Conservation (phyloP, 2,329 filamentous ascomycete genomes). For the Chalaropsis thielavioides region DNA sequence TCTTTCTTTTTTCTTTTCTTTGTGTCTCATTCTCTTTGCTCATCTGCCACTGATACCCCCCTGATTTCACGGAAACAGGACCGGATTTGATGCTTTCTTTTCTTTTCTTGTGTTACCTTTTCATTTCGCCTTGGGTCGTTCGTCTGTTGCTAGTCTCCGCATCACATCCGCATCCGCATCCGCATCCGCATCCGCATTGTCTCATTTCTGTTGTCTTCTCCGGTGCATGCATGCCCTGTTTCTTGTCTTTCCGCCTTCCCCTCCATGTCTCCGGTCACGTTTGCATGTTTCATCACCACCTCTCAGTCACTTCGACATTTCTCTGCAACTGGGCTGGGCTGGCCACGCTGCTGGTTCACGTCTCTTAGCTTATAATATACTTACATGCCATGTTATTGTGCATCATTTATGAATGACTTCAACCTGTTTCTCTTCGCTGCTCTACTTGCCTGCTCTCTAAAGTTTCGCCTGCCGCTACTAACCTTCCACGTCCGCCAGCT, state of each 20-base stretch:
- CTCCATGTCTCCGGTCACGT: background rate
- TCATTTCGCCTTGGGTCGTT: background rate
- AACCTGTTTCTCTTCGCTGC: background rate
- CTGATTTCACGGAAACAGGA: background rate
- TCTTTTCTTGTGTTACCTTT: slow-evolving; percentile 1
- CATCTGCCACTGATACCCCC: slow-evolving; percentile 11
- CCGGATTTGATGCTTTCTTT: slow-evolving; percentile 12
- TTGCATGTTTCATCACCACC: background rate
- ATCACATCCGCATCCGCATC: background rate
- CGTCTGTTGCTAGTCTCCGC: background rate
- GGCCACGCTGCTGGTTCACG: background rate
- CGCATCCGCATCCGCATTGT: background rate
- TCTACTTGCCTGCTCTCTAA: background rate
- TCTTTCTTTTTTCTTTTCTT: background rate
- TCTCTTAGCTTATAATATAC: background rate
- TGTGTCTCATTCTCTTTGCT: background rate
- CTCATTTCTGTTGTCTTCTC: background rate
- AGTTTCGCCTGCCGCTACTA: background rate
- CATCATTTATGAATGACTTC: background rate
- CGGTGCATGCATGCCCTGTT: background rate
- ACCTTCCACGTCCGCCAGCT: background rate
- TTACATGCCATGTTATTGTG: background rate
- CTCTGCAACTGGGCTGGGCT: background rate
- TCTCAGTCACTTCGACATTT: background rate
- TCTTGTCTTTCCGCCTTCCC: background rate